These are phyloP conservation scores for Berberis thunbergii DNA, from an alignment of 164 flowering plant genomes.

Conservation along the genomic window DNA sequence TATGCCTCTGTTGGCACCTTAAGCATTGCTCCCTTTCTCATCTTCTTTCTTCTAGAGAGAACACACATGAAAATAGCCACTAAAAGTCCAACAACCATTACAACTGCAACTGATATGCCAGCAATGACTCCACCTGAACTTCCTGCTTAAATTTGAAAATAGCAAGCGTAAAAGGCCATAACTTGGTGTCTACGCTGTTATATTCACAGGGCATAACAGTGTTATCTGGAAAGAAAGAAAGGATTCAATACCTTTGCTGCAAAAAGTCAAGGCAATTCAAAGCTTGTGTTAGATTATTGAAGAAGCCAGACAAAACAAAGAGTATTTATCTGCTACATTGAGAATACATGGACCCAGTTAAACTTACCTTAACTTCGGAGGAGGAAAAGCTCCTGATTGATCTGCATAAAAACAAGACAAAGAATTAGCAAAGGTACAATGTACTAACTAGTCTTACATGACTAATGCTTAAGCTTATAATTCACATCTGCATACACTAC, in stretches of 20 bases:
- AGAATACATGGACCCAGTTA: too few relatives aligned
- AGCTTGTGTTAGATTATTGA: slow-evolving; percentile 6
- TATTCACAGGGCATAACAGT: neutral
- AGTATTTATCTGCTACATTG: neutral
- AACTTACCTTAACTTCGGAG: slow-evolving; percentile 35
- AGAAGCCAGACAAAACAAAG: neutral
- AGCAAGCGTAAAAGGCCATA: slow-evolving; percentile 6
- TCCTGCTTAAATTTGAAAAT: slow-evolving; percentile 28
- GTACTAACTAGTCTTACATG: too few relatives aligned
- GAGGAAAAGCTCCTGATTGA: slow-evolving; percentile 33
- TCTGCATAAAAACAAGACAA: slow-evolving; percentile 27
- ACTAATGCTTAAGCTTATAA: too few relatives aligned
- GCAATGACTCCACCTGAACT: slow-evolving; percentile 32
- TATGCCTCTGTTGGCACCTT: slow-evolving; percentile 13
- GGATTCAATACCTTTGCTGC: slow-evolving; percentile 30
- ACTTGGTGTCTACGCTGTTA: neutral
- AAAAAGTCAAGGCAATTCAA: slow-evolving; percentile 17
- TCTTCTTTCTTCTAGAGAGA: slow-evolving; percentile 32
- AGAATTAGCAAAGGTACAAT: too few relatives aligned
- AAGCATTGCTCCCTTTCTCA: slow-evolving; percentile 15
- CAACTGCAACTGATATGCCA: slow-evolving; percentile 41
- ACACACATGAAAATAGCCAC: slow-evolving; percentile 23
- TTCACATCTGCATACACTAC: too few relatives aligned
- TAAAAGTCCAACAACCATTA: slow-evolving; percentile 17
- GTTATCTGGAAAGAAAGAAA: slow-evolving; percentile 4